phyloP scores from a whole-genome alignment of 345 rosid genomes.

The Acer negundo region DNA sequence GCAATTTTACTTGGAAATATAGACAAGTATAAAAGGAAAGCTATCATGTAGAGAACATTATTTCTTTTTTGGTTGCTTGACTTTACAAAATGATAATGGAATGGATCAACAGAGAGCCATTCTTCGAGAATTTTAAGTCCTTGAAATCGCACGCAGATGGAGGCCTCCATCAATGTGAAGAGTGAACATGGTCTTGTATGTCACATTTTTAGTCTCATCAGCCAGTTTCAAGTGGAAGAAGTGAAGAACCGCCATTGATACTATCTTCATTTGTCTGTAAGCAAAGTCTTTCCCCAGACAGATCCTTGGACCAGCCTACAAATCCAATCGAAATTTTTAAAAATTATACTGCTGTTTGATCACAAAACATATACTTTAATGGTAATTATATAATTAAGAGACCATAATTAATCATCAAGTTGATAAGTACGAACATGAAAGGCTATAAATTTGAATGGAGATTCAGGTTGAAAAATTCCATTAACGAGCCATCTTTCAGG shows the following conservation, averaged over 20 bases:
- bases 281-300: conserved; percentile 82
- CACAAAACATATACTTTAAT: not conserved
- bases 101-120: no score
- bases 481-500: conserved; percentile 84
- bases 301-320: conserved; percentile 74
- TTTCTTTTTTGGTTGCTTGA: no score
- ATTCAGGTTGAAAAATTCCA: conserved; percentile 62
- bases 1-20: no score
- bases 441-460: conserved; percentile 69
- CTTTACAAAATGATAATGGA: no score
- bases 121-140: conserved; percentile 14
- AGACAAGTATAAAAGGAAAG: no score
- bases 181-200: conserved; percentile 62
- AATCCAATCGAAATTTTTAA: no score
- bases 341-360: no score
- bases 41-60: no score
- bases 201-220: conserved; percentile 40
- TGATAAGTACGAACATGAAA: conserved; percentile 44
- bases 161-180: conserved; percentile 68
- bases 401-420: no score
- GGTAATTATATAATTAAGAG: no score
- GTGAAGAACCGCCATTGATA: conserved; percentile 53
- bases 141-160: conserved; percentile 41
- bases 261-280: conserved; percentile 77
- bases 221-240: conserved; percentile 59